These are phyloP conservation scores for Penicillium sclerotigenum DNA, from an alignment of 2,329 filamentous ascomycete species.

Conservation along the genomic window DNA sequence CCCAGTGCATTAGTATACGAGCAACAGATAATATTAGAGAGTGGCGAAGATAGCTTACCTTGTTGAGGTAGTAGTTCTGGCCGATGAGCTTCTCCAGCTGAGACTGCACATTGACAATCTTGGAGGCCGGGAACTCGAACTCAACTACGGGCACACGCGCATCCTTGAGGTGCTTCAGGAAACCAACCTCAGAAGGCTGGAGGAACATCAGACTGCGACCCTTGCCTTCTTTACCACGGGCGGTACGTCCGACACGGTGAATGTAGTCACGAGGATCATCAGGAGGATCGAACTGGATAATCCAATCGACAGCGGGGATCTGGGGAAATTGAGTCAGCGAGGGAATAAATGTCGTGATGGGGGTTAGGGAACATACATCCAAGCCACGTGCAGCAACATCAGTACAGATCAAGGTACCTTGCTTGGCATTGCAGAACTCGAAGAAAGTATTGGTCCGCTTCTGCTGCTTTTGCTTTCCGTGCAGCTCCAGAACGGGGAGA, in stretches of 20 bases:
- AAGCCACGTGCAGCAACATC: slow-evolving; percentile 93
- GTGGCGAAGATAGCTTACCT: slow-evolving; percentile 48
- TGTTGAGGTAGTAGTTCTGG: slow-evolving; percentile 96
- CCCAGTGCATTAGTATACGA: neutral
- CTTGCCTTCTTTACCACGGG: slow-evolving; percentile 76
- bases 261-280: slow-evolving; percentile 91
- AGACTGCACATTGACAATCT: slow-evolving; percentile 84
- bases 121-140: slow-evolving; percentile 90
- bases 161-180: slow-evolving; percentile 85
- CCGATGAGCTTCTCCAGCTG: slow-evolving; percentile 92
- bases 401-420: slow-evolving; percentile 89
- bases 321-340: neutral
- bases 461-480: slow-evolving; percentile 97
- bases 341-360: neutral
- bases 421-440: slow-evolving; percentile 82
- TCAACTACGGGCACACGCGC: slow-evolving; percentile 91
- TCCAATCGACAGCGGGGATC: slow-evolving; percentile 93
- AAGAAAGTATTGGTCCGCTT: slow-evolving; percentile 99
- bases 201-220: slow-evolving; percentile 91
- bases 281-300: slow-evolving; percentile 91
- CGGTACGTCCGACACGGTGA: slow-evolving; percentile 92
- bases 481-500: slow-evolving; percentile 77
- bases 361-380: slow-evolving; percentile 49
- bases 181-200: slow-evolving; percentile 86
- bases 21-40: neutral